Base-by-base conservation (phyloP, 2,329 filamentous ascomycete genomes). In the Aureobasidium sp. region DNA sequence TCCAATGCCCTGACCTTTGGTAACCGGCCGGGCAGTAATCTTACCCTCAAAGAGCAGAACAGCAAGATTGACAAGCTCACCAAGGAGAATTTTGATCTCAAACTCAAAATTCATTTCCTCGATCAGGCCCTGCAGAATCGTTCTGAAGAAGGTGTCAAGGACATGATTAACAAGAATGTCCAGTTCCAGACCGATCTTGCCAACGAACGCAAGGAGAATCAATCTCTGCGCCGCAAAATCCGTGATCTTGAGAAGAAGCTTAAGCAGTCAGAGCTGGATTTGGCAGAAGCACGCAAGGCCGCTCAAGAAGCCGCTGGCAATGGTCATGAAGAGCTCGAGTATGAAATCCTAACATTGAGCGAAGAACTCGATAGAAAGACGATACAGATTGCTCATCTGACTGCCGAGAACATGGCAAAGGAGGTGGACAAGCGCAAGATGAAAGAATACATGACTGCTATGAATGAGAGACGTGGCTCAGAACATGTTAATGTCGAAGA, bases 71-170 rank as follows among this genome's bases (percentile, higher is more conserved):
- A 99, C 74, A 87, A 92, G 63, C 82, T 97, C 2, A 95, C 91
- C 64, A 99, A 99, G 76, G 94, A 99, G 74, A 99, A 99, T 67
- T 99, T 97, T 72, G 93, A 97, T 72, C 78, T 97, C 61, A 97
- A 97, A 76, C 86, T 97, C 75, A 95, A 96, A 73, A 94, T 97
- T 66, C 95, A 97, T 81, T 99, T 97, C 71, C 82, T 99, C 53
- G 95, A 93, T 70, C 90, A 97, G 73, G 89, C 93, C 1, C 79
- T 99, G 22, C 91, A 96, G 74, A 94, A 93, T 71, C 84, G 95
- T 45, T 97, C 92, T 1, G 93, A 97, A 73, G 93, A 97, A 76
- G 91, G 92, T 66, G 88, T 99, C 73, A 96, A 96, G 76, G 93
- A 97, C 73, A 95, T 97, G 87, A 96, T 97, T 69, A 91, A 91